Evolutionary conservation across 495 filamentous ascomycete genomes (phyloP).

Genomic region (Talaromyces borbonicus): DNA sequence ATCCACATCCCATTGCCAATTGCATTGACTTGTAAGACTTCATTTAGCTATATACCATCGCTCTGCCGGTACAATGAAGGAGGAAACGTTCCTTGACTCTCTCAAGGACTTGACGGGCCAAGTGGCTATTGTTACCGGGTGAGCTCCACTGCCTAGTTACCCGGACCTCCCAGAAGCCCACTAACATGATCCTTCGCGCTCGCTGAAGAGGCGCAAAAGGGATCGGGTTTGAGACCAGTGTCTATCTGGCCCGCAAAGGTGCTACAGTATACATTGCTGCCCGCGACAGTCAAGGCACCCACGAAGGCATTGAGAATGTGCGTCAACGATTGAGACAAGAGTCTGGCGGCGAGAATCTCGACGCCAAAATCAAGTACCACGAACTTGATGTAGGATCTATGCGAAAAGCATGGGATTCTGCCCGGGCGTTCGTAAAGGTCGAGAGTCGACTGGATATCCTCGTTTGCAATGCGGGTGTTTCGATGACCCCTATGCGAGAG

Average conservation of each 20-base stretch:
- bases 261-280: conserved; percentile 15
- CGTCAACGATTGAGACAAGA: not conserved
- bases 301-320: conserved; percentile 7
- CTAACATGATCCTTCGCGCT: not conserved
- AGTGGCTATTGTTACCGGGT: conserved; percentile 15
- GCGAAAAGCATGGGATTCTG: conserved; percentile 7
- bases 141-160: not conserved
- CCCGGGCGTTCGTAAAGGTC: conserved; percentile 7
- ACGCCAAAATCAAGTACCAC: conserved; percentile 10
- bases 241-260: conserved; percentile 11
- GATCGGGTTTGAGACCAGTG: conserved; percentile 15
- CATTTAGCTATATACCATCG: not conserved
- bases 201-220: conserved; percentile 11
- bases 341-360: not conserved
- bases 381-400: conserved; percentile 11
- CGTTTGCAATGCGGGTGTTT: conserved; percentile 12
- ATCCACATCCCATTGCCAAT: too few relatives aligned
- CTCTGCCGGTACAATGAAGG: conserved; percentile 1
- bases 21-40: too few relatives aligned
- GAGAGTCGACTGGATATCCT: conserved; percentile 13
- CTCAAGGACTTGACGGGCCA: conserved; percentile 12
- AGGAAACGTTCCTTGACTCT: conserved; percentile 10
- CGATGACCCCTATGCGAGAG: conserved; percentile 8
- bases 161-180: not conserved
- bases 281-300: conserved; percentile 10